Evolutionary conservation across 2,329 filamentous ascomycete species (phyloP), one percentile per base, ranked within the genome.

Genomic region (Cytospora mali): DNA sequence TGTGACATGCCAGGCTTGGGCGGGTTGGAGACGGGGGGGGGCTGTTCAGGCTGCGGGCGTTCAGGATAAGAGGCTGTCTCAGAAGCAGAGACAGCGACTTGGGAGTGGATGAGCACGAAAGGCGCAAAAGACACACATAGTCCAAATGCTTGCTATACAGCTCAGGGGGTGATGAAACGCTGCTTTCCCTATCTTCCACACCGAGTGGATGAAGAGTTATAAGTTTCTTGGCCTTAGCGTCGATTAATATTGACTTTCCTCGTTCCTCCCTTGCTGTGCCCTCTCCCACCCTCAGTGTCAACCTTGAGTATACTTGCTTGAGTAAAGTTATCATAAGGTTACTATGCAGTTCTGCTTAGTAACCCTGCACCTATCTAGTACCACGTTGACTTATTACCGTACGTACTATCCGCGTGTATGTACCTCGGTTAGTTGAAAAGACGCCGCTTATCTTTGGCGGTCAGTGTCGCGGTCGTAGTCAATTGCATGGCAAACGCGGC

Each of bases 401-500:
- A n/a, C n/a, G n/a, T n/a, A n/a, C n/a, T n/a, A n/a, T n/a, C n/a
- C n/a, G n/a, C n/a, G n/a, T n/a, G n/a, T n/a, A n/a, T n/a, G n/a
- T n/a, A n/a, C n/a, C n/a, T n/a, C n/a, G n/a, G n/a, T n/a, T n/a
- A n/a, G n/a, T n/a, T n/a, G n/a, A n/a, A n/a, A n/a, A n/a, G n/a
- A n/a, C n/a, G n/a, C n/a, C n/a, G n/a, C n/a, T n/a, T n/a, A n/a
- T n/a, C n/a, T n/a, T n/a, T n/a, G n/a, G n/a, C n/a, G n/a, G n/a
- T 23, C 16, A 23, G 42, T 46, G 42, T 51, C 25, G 25, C 16
- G 28, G 35, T n/a, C 16, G 35, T n/a, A 9, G 42, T 39, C 54
- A 49, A 28, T 62, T 62, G 61, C 55, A 62, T 49, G 54, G 50
- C 61, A 59, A 53, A 50, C 61, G 50, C 55, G 31, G 23, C 29